Base-by-base conservation (phyloP, 345 rosid species). In the Gossypium stocksii region DNA sequence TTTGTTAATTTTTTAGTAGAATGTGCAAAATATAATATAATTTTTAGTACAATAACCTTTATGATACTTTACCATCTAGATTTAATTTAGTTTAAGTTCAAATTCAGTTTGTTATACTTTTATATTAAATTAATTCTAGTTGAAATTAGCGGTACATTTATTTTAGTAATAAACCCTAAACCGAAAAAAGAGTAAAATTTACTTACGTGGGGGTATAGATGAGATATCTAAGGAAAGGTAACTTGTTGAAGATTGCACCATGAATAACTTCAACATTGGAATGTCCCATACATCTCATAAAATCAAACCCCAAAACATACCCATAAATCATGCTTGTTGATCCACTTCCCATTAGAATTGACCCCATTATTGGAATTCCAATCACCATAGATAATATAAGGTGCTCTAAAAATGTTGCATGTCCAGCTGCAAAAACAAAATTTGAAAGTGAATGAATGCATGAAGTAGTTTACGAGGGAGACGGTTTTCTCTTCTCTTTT, bases 161-260 rank as follows among this genome's bases (percentile, higher is more conserved):
- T 29, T 27, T 4, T 29, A 34, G 7, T 5, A 34, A 1, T 34
- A 34, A 34, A 5, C 41, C 41, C 41, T 34, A 34, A 34, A 34
- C 41, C 0, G 1, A 5, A 34, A 34, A 5, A 34, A 5, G 1
- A 7, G 41, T 0, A 34, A 5, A 34, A 5, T 34, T 22, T 27
- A 81, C 94, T 88, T 84, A 93, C 98, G 97, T 86, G 64, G 98
- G 91, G n/a, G 98, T 93, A 62, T 87, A 90, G 78, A 96, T 49
- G 66, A 93, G 82, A 78, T 91, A 90, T 84, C 85, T 81, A 22
- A 90, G 81, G 81, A 88, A 72, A 1, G 98, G 95, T 20, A 91
- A 75, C 20, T 23, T 66, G 72, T 86, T 76, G 22, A 93, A 90
- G 43, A 88, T 66, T 74, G 76, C 79, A 70, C 87, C 76, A 5